phyloP scores from a whole-genome alignment of 768 basidiomycete species.

The Gloeophyllum trabeum region DNA sequence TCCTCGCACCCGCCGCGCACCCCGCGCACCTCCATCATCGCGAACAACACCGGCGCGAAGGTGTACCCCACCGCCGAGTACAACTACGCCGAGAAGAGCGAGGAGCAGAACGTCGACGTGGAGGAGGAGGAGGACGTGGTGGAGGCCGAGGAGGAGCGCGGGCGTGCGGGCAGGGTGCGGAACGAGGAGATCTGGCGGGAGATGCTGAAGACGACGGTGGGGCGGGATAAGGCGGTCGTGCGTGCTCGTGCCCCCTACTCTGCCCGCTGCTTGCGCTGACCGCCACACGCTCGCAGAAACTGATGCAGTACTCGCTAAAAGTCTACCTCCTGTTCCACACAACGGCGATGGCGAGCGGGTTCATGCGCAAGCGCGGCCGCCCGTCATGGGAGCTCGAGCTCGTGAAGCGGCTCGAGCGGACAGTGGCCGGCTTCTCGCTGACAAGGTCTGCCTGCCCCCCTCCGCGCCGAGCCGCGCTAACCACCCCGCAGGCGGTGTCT shows the following conservation, averaged over 20 bases:
- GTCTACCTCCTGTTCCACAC: conserved; percentile 65
- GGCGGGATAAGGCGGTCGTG: conserved; percentile 81
- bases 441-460: conserved; percentile 39
- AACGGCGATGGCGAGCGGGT: conserved; percentile 30
- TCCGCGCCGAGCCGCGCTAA: neutral
- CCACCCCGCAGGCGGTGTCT: conserved; percentile 52
- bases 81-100: conserved; percentile 28
- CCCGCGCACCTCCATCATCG: conserved; percentile 44
- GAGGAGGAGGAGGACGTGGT: conserved; percentile 11
- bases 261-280: conserved; percentile 3
- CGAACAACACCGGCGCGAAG: conserved; percentile 16
- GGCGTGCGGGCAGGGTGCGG: conserved; percentile 34
- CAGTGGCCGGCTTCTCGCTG: conserved; percentile 61
- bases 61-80: conserved; percentile 31
- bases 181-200: conserved; percentile 73
- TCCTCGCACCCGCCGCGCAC: conserved; percentile 73
- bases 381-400: conserved; percentile 46
- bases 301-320: conserved; percentile 75
- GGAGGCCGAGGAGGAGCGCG: conserved; percentile 21
- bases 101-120: conserved; percentile 20
- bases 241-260: conserved; percentile 17
- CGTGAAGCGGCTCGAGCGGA: conserved; percentile 46
- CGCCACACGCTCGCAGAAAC: conserved; percentile 46
- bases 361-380: conserved; percentile 35
- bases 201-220: conserved; percentile 64